phyloP scores from a whole-genome alignment of 148 eudicot genomes.

The Selenicereus undatus region DNA sequence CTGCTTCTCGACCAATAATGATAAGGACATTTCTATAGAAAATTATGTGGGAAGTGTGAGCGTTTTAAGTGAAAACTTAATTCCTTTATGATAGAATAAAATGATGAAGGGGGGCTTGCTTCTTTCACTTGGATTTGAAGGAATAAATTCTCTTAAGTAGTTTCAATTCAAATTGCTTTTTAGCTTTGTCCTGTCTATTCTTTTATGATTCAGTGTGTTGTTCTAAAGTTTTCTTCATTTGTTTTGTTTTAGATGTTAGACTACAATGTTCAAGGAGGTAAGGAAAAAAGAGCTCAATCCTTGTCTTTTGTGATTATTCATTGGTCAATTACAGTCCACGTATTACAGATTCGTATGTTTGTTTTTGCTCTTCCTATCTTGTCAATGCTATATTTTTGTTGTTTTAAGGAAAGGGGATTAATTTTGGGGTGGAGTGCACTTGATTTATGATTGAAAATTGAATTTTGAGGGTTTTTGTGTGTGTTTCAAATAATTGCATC shows the following conservation, averaged over 20 bases:
- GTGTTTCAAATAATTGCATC: too few species aligned
- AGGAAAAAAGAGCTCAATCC: conserved; percentile 5
- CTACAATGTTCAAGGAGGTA: conserved; percentile 96
- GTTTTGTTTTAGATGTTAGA: conserved; percentile 69
- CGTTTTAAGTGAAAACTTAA: background rate
- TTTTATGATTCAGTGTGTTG: background rate
- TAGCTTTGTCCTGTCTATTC: background rate
- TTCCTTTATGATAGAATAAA: background rate
- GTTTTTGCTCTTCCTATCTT: conserved; percentile 4
- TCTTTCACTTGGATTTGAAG: background rate
- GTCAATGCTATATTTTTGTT: too few species aligned
- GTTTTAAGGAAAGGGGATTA: too few species aligned
- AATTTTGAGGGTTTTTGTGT: too few species aligned
- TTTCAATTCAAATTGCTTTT: background rate
- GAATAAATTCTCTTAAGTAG: background rate
- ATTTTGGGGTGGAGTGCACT: too few species aligned
- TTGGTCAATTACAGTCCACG: conserved; percentile 13
- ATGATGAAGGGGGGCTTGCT: background rate
- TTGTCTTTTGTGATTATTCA: background rate
- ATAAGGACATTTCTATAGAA: background rate
- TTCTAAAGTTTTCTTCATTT: conserved; percentile 5
- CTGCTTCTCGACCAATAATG: background rate
- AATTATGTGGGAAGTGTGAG: background rate
- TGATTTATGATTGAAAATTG: too few species aligned
- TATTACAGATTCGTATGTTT: background rate